Evolutionary conservation across 2,329 filamentous ascomycete genomes (phyloP).

Genomic region (Colletotrichum gloeosporioides): DNA sequence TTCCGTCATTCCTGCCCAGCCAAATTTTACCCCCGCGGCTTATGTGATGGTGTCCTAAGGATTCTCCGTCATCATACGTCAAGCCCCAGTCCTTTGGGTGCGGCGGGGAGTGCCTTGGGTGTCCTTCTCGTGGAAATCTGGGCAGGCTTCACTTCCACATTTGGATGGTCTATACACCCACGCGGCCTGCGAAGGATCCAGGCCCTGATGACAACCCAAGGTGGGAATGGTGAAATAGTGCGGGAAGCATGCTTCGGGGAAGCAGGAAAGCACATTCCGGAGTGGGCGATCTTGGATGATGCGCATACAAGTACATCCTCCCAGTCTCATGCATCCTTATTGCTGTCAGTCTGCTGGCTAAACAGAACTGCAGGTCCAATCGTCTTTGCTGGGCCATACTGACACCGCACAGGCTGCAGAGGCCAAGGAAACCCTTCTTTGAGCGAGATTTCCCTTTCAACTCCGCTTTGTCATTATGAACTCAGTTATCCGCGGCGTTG

Average conservation of each 20-base stretch:
- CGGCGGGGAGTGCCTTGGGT: neutral
- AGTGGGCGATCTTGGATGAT: constrained; percentile 42
- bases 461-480: constrained; percentile 11
- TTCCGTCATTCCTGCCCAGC: neutral
- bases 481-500: constrained; percentile 2
- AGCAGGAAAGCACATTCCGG: constrained; percentile 41
- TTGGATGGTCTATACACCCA: constrained; percentile 6
- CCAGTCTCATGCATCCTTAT: constrained; percentile 34
- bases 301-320: constrained; percentile 31
- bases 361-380: constrained; percentile 24
- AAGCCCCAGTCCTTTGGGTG: constrained; percentile 17
- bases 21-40: constrained; percentile 1
- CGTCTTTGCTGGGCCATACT: neutral
- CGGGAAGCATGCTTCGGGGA: constrained; percentile 46
- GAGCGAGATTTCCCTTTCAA: constrained; percentile 14
- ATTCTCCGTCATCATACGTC: constrained; percentile 22
- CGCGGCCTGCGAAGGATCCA: constrained; percentile 32
- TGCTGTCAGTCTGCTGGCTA: constrained; percentile 33
- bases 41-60: constrained; percentile 5
- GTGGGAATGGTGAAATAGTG: constrained; percentile 35
- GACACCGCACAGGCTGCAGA: neutral
- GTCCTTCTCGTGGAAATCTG: constrained; percentile 4
- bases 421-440: constrained; percentile 7
- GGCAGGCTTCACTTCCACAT: constrained; percentile 9
- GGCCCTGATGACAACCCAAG: constrained; percentile 37